phyloP scores from a whole-genome alignment of 305 asterid genomes.

The Fraxinus xanthoxyloides region DNA sequence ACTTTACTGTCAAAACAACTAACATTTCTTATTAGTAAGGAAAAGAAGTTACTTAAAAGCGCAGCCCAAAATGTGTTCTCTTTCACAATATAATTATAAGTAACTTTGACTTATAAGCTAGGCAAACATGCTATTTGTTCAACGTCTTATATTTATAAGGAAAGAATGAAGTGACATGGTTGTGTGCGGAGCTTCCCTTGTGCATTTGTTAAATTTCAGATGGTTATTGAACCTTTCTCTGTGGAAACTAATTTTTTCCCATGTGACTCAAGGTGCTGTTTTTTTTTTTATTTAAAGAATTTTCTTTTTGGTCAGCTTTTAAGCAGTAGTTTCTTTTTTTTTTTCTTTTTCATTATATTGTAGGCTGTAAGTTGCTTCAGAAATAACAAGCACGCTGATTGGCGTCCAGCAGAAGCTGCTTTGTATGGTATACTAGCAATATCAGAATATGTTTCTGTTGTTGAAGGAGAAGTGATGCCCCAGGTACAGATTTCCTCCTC shows the following conservation, averaged over 20 bases:
- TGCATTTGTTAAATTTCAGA: constrained; percentile 3
- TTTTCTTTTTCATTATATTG: constrained; percentile 19
- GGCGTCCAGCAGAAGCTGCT: constrained; percentile 98
- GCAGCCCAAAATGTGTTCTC: not conserved
- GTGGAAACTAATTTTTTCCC: not conserved
- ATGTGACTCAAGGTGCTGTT: not conserved
- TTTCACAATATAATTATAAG: not conserved
- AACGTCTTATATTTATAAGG: not conserved
- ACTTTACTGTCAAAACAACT: not conserved
- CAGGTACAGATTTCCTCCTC: constrained; percentile 57
- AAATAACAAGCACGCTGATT: constrained; percentile 54
- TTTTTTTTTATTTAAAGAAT: not conserved
- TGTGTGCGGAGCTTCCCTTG: not conserved
- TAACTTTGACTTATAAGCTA: not conserved
- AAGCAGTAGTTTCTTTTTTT: constrained; percentile 18
- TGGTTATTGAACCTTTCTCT: not conserved
- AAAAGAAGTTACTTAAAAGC: not conserved
- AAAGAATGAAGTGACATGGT: not conserved
- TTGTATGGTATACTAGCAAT: constrained; percentile 86
- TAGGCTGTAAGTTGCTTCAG: constrained; percentile 66
- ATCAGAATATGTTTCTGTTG: constrained; percentile 76
- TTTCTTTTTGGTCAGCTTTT: constrained; percentile 15
- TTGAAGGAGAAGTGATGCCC: constrained; percentile 88
- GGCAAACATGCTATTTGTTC: not conserved
- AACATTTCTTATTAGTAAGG: not conserved